Evolutionary conservation across 805 yeast species (phyloP).

Genomic region (Ogataea minuta): DNA sequence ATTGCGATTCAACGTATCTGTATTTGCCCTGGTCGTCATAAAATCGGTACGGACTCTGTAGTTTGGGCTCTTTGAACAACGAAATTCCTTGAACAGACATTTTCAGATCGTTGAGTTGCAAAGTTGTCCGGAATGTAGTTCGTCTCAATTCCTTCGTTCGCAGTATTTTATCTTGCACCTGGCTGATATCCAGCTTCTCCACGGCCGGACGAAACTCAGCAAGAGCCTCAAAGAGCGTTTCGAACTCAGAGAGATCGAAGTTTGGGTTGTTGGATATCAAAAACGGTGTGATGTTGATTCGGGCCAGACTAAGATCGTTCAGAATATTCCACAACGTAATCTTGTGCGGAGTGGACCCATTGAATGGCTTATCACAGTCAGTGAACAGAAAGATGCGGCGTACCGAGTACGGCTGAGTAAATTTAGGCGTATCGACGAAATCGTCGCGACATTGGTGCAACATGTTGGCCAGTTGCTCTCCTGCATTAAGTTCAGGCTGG

Average conservation of each 20-base stretch:
- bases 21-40: constrained; percentile 52
- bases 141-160: constrained; percentile 62
- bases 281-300: constrained; percentile 60
- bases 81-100: constrained; percentile 74
- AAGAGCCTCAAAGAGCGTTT: constrained; percentile 17
- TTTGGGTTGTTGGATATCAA: constrained; percentile 42
- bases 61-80: constrained; percentile 53
- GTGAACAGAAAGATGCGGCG: constrained; percentile 71
- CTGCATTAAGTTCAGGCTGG: constrained; percentile 23
- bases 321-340: constrained; percentile 54
- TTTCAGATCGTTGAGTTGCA: constrained; percentile 55
- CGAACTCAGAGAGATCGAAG: constrained; percentile 50
- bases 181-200: constrained; percentile 40
- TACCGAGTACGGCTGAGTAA: constrained; percentile 46
- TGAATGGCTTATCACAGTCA: constrained; percentile 67
- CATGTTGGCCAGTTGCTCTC: constrained; percentile 40
- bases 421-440: constrained; percentile 41
- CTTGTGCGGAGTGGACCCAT: constrained; percentile 39
- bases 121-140: constrained; percentile 57
- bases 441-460: constrained; percentile 55
- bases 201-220: constrained; percentile 34
- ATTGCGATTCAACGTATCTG: constrained; percentile 49
- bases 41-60: constrained; percentile 49
- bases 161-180: constrained; percentile 48
- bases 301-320: constrained; percentile 55